Evolutionary conservation across 2,329 filamentous ascomycete genomes (phyloP), one percentile per base, ranked within the genome.

Genomic region (Macroventuria anomochaeta): DNA sequence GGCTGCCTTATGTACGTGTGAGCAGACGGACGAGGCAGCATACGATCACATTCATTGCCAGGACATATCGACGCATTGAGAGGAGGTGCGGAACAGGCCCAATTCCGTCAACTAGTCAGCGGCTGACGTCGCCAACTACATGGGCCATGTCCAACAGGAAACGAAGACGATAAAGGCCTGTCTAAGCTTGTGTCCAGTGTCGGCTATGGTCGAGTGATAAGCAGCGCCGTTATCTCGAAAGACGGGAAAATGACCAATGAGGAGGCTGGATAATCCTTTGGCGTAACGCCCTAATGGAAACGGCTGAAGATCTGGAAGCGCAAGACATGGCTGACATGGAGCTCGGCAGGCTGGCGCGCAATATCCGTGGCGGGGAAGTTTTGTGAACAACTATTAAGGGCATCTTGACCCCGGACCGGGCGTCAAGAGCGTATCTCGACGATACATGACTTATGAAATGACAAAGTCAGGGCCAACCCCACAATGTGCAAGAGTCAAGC

Each of bases 341-440:
- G 21, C 38, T 42, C 44, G 38, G 38, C 51, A 28, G 13, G 32
- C 21, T 42, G 23, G 33, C 10, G 28, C 29, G 7, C 28, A 40
- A 10, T 17, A 8, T 25, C 44, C 43, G 40, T n/a, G 13, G 17
- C 23, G 29, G 37, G 21, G 10, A 28, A 28, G 18, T 15, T 21
- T 44, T 6, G 36, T 18, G 20, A 25, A 29, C 17, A 20, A 17
- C 44, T 41, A 33, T 29, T 37, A 54, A 49, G 26, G 46, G 40
- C 38, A 46, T 50, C 31, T 28, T 8, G 18, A 23, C 15, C 46
- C 41, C 41, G 46, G 26, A 23, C 15, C 44, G 23, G 46, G 52
- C 52, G 52, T 55, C 39, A 55, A 55, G 36, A 23, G 52, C 52
- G 52, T 55, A 37, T 55, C 52, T 50, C 18, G 31, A 50, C 36